These are phyloP conservation scores for Sesbania bispinosa DNA, from an alignment of 306 rosid genomes.

Conservation along the genomic window DNA sequence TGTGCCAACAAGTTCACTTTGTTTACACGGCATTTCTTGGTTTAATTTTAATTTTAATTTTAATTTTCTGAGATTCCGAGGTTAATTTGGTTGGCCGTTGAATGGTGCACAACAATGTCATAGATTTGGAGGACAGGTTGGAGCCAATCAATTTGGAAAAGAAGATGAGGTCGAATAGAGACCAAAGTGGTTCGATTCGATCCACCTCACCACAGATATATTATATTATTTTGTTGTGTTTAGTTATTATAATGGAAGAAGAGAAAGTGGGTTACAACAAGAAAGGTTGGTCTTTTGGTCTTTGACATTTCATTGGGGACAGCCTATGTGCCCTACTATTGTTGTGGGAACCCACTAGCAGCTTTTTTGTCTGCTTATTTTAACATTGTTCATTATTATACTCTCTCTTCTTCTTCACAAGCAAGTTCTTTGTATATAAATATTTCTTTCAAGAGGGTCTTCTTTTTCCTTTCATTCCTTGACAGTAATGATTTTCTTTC, in stretches of 20 bases:
- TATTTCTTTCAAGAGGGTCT: constrained; percentile 13
- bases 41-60: not conserved
- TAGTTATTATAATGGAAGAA: not conserved
- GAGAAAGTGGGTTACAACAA: constrained; percentile 45
- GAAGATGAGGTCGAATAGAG: constrained; percentile 24
- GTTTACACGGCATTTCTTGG: not conserved
- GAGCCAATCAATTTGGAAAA: constrained; percentile 46
- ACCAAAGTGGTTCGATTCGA: constrained; percentile 13
- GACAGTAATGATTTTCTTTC: constrained; percentile 30
- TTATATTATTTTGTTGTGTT: not conserved
- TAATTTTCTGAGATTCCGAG: constrained; percentile 32
- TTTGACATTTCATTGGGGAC: constrained; percentile 39
- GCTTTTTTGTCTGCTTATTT: constrained; percentile 36
- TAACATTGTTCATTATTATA: not conserved
- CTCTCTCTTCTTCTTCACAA: constrained; percentile 21
- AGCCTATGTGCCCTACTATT: constrained; percentile 27
- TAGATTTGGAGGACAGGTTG: constrained; percentile 56
- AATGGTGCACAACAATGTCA: constrained; percentile 18
- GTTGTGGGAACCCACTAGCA: constrained; percentile 41
- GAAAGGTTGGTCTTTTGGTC: constrained; percentile 37
- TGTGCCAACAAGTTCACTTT: constrained; percentile 59
- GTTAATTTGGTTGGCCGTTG: constrained; percentile 21
- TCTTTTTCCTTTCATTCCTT: constrained; percentile 26
- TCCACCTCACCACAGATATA: constrained; percentile 15
- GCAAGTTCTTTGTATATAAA: constrained; percentile 1